Evolutionary conservation across 805 yeast genomes (phyloP), one percentile per base, ranked within the genome.

Genomic region (Yamadazyma takamatsuzukensis): DNA sequence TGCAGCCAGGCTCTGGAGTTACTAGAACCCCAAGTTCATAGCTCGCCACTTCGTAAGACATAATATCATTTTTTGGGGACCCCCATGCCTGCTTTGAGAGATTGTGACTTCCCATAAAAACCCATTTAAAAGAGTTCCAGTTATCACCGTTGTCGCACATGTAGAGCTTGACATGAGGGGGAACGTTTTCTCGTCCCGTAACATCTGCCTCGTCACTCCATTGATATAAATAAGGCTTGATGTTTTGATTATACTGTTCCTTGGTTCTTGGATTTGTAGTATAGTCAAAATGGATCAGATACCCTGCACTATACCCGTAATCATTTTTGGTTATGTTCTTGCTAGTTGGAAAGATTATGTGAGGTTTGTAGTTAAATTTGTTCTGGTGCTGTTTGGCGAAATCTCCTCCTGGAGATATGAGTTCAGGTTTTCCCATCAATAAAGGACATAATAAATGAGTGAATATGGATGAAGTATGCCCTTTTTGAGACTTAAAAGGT

Each of bases 1-100:
- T 42, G 6, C 13, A n/a, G 5, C 24, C 22, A 5, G 25, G 27
- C 18, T 31, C 29, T 2, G 48, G 39, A 5, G 53, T 53, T 11
- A 54, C 32, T 16, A 64, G 43, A 10, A 65, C 64, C 5, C 70
- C 59, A 18, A 65, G 41, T 38, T 65, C 72, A 39, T 56, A 65
- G 41, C 70, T 65, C 3, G 61, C 38, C 1, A 65, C 51, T 6
- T 51, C 49, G 37, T 52, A 63, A 13, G 38, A 37, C 3, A 24
- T 21, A 3, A 59, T 41, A 33, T 51, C 48, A 1, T 22, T 26
- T 49, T 21, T 33, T 12, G 31, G 41, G 13, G 28, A 40, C 59
- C 95, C 95, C 95, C 95, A 86, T 1, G 95, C 95, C 39, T 76
- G 82, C 34, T 74, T 74, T 19, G 89, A 80, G 25, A 84, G 48